Percentiles rank a stretch among this genome's conserved stretches.
Conservation (phyloP, 495 filamentous ascomycete species). For the Neurospora sp. region DNA sequence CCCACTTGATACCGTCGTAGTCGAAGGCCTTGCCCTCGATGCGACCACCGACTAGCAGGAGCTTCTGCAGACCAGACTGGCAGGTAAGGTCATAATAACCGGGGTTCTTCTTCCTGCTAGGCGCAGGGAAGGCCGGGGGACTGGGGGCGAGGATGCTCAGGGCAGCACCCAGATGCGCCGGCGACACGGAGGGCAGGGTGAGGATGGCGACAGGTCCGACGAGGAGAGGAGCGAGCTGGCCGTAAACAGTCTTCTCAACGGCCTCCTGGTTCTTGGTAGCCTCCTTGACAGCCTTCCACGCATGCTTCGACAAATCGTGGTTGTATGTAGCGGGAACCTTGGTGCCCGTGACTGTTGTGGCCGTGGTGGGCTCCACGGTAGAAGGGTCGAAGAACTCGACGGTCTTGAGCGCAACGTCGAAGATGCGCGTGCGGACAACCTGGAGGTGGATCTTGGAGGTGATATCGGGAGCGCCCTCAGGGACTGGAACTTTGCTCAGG, state of each 20-base stretch:
- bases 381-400: constrained; percentile 77
- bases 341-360: constrained; percentile 23
- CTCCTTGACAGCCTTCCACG: constrained; percentile 48
- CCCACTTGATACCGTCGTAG: constrained; percentile 65
- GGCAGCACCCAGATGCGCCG: constrained; percentile 68
- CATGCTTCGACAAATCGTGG: constrained; percentile 66
- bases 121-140: constrained; percentile 61
- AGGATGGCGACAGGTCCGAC: constrained; percentile 70
- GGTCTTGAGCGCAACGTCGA: constrained; percentile 70
- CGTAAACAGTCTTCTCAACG: constrained; percentile 36
- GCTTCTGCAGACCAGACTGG: constrained; percentile 73
- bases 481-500: constrained; percentile 45
- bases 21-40: constrained; percentile 79
- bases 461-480: constrained; percentile 12
- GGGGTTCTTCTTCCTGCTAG: constrained; percentile 61
- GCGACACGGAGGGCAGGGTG: constrained; percentile 73
- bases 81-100: constrained; percentile 68
- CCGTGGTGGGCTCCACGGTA: constrained; percentile 12
- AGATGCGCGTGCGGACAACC: constrained; percentile 79
- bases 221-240: constrained; percentile 64
- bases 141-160: constrained; percentile 66
- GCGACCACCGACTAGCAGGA: constrained; percentile 75
- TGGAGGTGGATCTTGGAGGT: constrained; percentile 58
- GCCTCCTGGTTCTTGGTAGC: constrained; percentile 27
- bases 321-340: constrained; percentile 37